A percentile compares a stretch with the other conserved stretches of the same genome.
Conservation (phyloP, 768 basidiomycete genomes). For the Sarcodon aspratus region DNA sequence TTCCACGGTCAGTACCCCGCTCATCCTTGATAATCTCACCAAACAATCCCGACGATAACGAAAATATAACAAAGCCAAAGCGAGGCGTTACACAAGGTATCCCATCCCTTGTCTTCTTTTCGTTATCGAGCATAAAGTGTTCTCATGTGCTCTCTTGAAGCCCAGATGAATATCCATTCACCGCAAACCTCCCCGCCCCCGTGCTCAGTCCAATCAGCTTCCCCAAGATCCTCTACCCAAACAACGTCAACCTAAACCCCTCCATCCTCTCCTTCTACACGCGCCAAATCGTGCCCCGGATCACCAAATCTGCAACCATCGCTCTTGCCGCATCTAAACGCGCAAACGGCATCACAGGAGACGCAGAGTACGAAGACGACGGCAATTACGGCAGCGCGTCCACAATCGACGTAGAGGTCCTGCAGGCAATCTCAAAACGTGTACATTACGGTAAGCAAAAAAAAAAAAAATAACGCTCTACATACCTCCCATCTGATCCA, state of each 20-base stretch:
- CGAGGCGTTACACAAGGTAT: constrained; percentile 87
- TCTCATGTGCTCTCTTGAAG: constrained; percentile 26
- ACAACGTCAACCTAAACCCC: constrained; percentile 76
- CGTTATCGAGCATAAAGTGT: neutral
- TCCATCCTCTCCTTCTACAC: constrained; percentile 88
- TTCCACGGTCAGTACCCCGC: constrained; percentile 70
- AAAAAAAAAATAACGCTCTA: neutral
- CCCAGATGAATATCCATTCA: constrained; percentile 98
- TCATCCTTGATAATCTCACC: neutral
- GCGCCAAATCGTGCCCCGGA: constrained; percentile 77
- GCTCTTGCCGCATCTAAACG: constrained; percentile 56
- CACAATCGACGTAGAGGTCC: constrained; percentile 87
- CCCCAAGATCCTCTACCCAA: constrained; percentile 70
- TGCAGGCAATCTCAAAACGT: constrained; percentile 97
- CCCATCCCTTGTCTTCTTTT: neutral
- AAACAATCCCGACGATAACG: neutral
- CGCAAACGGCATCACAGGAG: constrained; percentile 51
- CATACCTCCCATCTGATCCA: neutral
- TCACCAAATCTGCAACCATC: constrained; percentile 64
- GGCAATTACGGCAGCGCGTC: constrained; percentile 97
- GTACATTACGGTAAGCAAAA: constrained; percentile 80
- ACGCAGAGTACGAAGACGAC: constrained; percentile 77
- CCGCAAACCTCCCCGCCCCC: constrained; percentile 66
- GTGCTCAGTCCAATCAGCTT: constrained; percentile 64
- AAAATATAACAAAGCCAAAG: constrained; percentile 56